Evolutionary conservation across 495 filamentous ascomycete species (phyloP).

Genomic region (Ascobolus immersus): DNA sequence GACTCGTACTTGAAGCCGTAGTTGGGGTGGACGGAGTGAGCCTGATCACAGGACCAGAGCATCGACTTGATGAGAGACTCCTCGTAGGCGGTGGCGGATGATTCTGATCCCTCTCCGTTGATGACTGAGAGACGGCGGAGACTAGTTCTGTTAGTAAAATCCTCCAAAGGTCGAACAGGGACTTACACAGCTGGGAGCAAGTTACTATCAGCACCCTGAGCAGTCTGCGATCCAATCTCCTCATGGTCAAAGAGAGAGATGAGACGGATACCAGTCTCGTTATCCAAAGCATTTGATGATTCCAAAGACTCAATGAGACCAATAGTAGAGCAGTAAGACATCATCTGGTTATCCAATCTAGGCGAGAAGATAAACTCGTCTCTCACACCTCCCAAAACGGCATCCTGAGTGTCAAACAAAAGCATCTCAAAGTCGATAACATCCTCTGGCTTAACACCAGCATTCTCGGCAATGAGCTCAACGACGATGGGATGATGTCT

Average conservation of each 20-base stretch:
- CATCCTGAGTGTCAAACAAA: conserved; percentile 81
- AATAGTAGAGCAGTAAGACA: conserved; percentile 69
- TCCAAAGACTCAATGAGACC: conserved; percentile 60
- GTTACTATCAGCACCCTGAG: conserved; percentile 85
- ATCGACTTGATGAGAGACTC: conserved; percentile 82
- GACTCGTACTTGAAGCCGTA: conserved; percentile 75
- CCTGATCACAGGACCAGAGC: conserved; percentile 91
- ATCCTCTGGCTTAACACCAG: conserved; percentile 37
- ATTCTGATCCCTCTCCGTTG: conserved; percentile 27
- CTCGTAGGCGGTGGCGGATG: conserved; percentile 59
- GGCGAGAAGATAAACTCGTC: conserved; percentile 87
- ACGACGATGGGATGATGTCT: conserved; percentile 77
- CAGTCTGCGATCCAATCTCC: conserved; percentile 74
- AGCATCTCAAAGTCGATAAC: conserved; percentile 88
- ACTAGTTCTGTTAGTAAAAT: too few relatives aligned
- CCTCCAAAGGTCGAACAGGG: too few relatives aligned
- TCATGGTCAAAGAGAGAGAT: conserved; percentile 93
- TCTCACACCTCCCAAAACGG: conserved; percentile 66
- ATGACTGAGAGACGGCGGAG: conserved; percentile 68
- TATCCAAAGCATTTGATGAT: conserved; percentile 32
- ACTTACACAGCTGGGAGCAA: conserved; percentile 48
- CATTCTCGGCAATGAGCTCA: conserved; percentile 59
- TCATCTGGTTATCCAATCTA: conserved; percentile 77
- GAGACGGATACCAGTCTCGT: conserved; percentile 60
- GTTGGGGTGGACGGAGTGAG: conserved; percentile 84